phyloP scores from a whole-genome alignment of 2,329 filamentous ascomycete species.

The Talaromyces funiculosus region DNA sequence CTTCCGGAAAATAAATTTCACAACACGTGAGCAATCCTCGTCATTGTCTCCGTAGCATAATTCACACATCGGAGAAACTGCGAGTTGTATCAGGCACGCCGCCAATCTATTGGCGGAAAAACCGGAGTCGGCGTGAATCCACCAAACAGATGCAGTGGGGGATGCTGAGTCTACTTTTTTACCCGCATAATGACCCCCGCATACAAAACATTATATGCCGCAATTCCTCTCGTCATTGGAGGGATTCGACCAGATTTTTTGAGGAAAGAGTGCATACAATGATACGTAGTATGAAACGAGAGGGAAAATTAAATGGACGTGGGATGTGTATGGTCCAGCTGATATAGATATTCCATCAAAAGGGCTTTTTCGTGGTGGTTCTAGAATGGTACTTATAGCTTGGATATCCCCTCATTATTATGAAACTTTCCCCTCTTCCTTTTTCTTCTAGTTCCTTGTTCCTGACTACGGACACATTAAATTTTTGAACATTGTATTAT shows the following conservation, averaged over 20 bases:
- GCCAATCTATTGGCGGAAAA: not conserved
- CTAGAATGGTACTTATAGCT: constrained; percentile 1
- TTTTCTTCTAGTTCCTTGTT: not conserved
- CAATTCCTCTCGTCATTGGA: constrained; percentile 1
- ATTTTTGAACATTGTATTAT: not conserved
- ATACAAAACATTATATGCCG: not conserved
- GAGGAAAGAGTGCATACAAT: not conserved
- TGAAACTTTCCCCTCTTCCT: not conserved
- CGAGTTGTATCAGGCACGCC: not conserved
- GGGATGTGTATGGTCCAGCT: not conserved
- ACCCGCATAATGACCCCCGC: not conserved
- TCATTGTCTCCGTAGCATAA: not conserved
- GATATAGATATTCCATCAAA: not conserved
- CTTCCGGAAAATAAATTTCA: not conserved
- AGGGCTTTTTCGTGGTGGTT: not conserved
- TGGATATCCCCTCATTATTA: constrained; percentile 3
- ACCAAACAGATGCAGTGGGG: not conserved
- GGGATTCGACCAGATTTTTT: not conserved
- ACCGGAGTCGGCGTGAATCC: not conserved
- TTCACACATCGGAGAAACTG: not conserved
- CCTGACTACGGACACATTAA: not conserved
- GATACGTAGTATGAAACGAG: not conserved
- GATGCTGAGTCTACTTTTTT: not conserved
- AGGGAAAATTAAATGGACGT: not conserved
- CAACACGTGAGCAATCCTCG: not conserved